Conservation (phyloP, 2,329 filamentous ascomycete species). For the Parastagonospora nodorum region DNA sequence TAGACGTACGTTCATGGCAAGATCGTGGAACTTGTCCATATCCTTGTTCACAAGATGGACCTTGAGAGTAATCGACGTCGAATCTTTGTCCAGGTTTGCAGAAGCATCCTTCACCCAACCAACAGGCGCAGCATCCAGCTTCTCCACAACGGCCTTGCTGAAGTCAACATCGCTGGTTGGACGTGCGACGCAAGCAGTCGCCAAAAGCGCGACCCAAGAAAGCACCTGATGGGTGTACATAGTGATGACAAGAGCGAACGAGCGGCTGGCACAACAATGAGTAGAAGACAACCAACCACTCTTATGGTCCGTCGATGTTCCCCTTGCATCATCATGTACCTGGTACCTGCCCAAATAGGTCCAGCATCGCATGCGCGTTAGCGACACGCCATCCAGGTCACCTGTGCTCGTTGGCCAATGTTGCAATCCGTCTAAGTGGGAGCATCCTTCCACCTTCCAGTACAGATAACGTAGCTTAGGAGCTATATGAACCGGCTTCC, state of each 20-base stretch:
- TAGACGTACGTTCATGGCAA: constrained; percentile 21
- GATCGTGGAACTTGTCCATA: constrained; percentile 24
- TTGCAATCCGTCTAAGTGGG: neutral
- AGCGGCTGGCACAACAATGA: constrained; percentile 1
- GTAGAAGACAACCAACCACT: neutral
- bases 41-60: constrained; percentile 25
- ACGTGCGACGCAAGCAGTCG: constrained; percentile 7
- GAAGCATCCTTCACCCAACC: constrained; percentile 19
- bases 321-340: neutral
- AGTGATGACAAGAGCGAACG: constrained; percentile 2
- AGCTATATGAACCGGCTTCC: constrained; percentile 6
- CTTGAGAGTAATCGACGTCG: constrained; percentile 18
- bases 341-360: constrained; percentile 7
- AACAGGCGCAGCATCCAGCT: constrained; percentile 12
- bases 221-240: neutral
- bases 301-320: neutral
- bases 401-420: neutral
- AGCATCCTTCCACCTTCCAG: neutral
- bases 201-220: neutral
- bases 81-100: constrained; percentile 18
- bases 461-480: neutral
- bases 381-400: neutral
- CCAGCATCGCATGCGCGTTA: neutral
- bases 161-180: constrained; percentile 16
- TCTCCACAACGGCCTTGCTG: constrained; percentile 13